A percentile compares a stretch with the other conserved stretches of the same genome.
phyloP scores from a whole-genome alignment of 257 asterid genomes.

The Rubia yunnanensis region DNA sequence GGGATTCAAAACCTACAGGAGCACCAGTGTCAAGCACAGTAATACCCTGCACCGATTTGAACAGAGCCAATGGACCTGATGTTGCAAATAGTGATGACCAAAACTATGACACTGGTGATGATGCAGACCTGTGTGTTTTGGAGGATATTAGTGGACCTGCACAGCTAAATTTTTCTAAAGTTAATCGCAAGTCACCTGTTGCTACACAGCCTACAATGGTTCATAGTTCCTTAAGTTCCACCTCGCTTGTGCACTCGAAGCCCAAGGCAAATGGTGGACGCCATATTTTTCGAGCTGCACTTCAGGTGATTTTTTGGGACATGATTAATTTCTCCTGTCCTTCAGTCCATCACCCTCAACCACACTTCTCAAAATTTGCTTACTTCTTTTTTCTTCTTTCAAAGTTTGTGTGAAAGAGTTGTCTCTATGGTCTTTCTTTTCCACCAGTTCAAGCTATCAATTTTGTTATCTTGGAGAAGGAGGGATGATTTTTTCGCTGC shows the following conservation, averaged over 20 bases:
- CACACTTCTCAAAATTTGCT: not conserved
- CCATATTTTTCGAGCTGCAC: conserved; percentile 55
- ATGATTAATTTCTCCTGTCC: not conserved
- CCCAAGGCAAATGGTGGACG: conserved; percentile 55
- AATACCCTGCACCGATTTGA: conserved; percentile 23
- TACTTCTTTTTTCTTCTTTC: not conserved
- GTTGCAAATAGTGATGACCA: conserved; percentile 20
- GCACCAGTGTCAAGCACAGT: conserved; percentile 17
- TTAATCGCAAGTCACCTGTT: conserved; percentile 29
- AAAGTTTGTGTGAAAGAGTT: not conserved
- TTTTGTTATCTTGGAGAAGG: not conserved
- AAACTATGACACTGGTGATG: conserved; percentile 38
- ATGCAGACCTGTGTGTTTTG: conserved; percentile 55
- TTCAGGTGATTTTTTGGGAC: conserved; percentile 43
- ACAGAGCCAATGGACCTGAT: conserved; percentile 15
- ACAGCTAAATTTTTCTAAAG: conserved; percentile 18
- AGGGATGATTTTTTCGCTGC: not conserved
- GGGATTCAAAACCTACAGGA: conserved; percentile 22
- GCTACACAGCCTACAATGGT: conserved; percentile 25
- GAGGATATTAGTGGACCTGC: conserved; percentile 73
- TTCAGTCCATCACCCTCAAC: not conserved
- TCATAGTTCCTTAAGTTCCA: conserved; percentile 30
- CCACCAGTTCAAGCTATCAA: not conserved
- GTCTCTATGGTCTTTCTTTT: not conserved
- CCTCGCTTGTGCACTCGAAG: conserved; percentile 32